A percentile compares a stretch with the other conserved stretches of the same genome.
phyloP scores from a whole-genome alignment of 495 filamentous ascomycete genomes.

The Penicillium dipodomyicola region DNA sequence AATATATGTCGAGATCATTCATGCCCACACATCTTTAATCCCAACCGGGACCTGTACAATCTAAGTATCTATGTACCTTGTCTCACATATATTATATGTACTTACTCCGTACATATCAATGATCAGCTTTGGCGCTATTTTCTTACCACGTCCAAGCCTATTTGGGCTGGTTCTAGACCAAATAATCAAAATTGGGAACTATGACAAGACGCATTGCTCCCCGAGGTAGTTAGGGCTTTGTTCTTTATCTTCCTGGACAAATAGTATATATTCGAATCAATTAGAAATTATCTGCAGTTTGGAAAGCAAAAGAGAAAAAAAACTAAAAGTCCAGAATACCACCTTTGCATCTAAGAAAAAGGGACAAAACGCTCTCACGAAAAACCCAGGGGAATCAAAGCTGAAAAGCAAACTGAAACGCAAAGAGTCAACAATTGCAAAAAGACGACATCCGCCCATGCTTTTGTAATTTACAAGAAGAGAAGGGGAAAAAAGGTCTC shows the following conservation, averaged over 20 bases:
- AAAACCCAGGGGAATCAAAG: conserved; percentile 23
- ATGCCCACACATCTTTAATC: neutral
- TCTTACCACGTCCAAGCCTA: neutral
- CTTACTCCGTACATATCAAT: neutral
- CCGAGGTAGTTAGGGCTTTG: neutral
- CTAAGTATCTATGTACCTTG: neutral
- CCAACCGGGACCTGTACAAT: neutral
- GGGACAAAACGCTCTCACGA: conserved; percentile 16
- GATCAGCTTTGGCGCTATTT: neutral
- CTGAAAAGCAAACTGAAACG: conserved; percentile 24
- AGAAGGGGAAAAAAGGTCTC: conserved; percentile 8
- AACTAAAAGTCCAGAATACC: conserved; percentile 18
- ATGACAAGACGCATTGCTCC: neutral
- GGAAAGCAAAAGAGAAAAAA: conserved; percentile 5
- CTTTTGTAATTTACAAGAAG: conserved; percentile 48
- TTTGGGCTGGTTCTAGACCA: conserved; percentile 1
- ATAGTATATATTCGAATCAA: conserved; percentile 10
- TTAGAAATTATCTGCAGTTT: conserved; percentile 26
- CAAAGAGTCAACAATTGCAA: conserved; percentile 24
- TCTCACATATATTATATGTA: neutral
- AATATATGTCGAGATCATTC: too few species aligned
- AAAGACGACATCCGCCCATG: conserved; percentile 39
- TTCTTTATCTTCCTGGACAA: neutral
- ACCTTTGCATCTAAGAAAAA: conserved; percentile 27
- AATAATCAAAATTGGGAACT: conserved; percentile 7